These are phyloP conservation scores for Taphrina sp. DNA, from an alignment of 1,139 yeast species.

Conservation along the genomic window DNA sequence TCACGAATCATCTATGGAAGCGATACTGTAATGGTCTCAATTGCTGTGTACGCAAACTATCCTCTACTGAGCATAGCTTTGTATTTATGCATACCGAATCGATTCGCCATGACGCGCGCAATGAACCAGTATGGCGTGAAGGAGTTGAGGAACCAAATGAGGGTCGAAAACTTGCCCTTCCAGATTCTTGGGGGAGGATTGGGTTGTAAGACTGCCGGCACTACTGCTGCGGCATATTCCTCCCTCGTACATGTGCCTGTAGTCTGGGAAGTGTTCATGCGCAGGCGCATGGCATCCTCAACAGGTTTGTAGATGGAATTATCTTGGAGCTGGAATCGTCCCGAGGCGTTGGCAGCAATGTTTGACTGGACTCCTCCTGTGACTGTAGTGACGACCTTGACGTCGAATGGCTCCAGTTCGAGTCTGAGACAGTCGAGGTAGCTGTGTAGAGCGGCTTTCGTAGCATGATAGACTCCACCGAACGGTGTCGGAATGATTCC, in stretches of 20 bases:
- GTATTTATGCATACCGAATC: conserved; percentile 23
- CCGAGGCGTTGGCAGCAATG: conserved; percentile 50
- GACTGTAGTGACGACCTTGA: conserved; percentile 64
- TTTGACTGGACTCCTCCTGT: conserved; percentile 69
- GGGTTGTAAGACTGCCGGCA: conserved; percentile 2
- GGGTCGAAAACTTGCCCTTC: conserved; percentile 23
- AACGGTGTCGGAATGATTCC: conserved; percentile 71
- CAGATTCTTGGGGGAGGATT: conserved; percentile 23
- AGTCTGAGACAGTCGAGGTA: conserved; percentile 62
- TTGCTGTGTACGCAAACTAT: too few relatives aligned
- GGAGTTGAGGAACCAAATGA: conserved; percentile 17
- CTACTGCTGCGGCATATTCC: conserved; percentile 24
- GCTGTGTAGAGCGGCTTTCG: conserved; percentile 75
- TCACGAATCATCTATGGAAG: too few relatives aligned
- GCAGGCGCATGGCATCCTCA: conserved; percentile 3
- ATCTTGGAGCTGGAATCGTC: conserved; percentile 15
- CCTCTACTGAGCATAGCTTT: conserved; percentile 8
- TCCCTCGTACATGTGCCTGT: conserved; percentile 14
- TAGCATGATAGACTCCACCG: conserved; percentile 63
- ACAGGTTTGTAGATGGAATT: conserved; percentile 19
- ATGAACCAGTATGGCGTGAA: conserved; percentile 30
- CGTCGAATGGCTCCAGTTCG: conserved; percentile 72
- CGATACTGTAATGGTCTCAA: too few relatives aligned
- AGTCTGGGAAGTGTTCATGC: conserved; percentile 27
- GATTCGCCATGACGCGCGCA: conserved; percentile 17